phyloP scores from a whole-genome alignment of 306 rosid genomes.

The Gleditsia sinensis region DNA sequence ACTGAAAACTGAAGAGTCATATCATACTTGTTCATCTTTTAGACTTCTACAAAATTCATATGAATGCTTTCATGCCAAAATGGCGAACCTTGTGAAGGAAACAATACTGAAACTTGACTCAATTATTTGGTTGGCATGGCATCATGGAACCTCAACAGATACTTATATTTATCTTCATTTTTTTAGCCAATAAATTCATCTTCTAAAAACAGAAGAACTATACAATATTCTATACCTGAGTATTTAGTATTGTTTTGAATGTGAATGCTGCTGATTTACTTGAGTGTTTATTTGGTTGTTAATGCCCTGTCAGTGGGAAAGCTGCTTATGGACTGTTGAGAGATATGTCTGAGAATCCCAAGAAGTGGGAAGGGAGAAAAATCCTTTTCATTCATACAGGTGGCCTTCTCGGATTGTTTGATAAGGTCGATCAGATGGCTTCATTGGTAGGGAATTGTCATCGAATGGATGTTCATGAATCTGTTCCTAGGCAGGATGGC shows the following conservation, averaged over 20 bases:
- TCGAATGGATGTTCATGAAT: slow-evolving; percentile 75
- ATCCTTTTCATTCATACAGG: slow-evolving; percentile 93
- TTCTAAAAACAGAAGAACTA: neutral
- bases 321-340: slow-evolving; percentile 75
- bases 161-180: neutral
- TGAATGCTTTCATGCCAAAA: neutral
- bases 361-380: slow-evolving; percentile 95
- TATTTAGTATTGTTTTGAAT: neutral
- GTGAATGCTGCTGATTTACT: slow-evolving; percentile 10
- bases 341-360: slow-evolving; percentile 74
- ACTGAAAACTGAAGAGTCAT: neutral
- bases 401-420: slow-evolving; percentile 87
- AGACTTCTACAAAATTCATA: neutral
- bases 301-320: slow-evolving; percentile 66
- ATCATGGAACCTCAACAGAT: too few species aligned
- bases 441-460: slow-evolving; percentile 71
- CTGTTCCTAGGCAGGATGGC: slow-evolving; percentile 75
- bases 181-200: neutral
- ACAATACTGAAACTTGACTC: neutral
- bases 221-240: neutral
- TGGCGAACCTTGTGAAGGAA: neutral
- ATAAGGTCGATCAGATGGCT: slow-evolving; percentile 77
- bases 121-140: neutral
- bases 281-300: slow-evolving; percentile 9
- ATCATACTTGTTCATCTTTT: neutral